Percentiles rank a stretch among this genome's conserved stretches.
Conservation (phyloP, 2,329 filamentous ascomycete genomes). For the Fusarium siculi region DNA sequence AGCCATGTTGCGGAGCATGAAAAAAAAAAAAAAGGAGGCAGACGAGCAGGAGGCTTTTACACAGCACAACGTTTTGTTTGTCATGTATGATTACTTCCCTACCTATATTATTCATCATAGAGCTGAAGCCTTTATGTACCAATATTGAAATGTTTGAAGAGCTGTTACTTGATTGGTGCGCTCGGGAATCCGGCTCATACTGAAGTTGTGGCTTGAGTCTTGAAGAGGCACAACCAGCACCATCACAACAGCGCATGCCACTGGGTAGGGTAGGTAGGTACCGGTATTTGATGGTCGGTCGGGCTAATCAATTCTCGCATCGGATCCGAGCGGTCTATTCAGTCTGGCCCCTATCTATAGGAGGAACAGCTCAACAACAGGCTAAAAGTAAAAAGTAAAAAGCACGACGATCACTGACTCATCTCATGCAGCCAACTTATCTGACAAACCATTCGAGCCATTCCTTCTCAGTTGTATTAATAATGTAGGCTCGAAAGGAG, state of each 20-base stretch:
- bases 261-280: neutral
- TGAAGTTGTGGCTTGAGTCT: neutral
- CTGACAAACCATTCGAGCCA: neutral
- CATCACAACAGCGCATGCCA: neutral
- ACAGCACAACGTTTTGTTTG: slow-evolving; percentile 10
- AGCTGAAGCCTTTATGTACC: slow-evolving; percentile 27
- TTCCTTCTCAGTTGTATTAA: neutral
- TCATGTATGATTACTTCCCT: slow-evolving; percentile 26
- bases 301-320: slow-evolving; percentile 4
- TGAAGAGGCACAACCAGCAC: neutral
- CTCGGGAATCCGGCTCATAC: neutral
- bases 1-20: slow-evolving; percentile 10
- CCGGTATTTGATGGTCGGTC: neutral
- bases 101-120: slow-evolving; percentile 25
- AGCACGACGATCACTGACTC: neutral
- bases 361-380: neutral
- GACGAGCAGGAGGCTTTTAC: neutral
- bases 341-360: neutral
- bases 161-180: neutral
- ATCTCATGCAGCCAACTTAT: slow-evolving; percentile 8
- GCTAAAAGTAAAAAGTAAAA: neutral
- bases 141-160: slow-evolving; percentile 11
- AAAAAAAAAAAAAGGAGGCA: slow-evolving; percentile 10
- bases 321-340: slow-evolving; percentile 21
- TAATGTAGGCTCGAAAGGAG: neutral